Percentiles rank a stretch among this genome's conserved stretches.
Conservation (phyloP, 2,329 filamentous ascomycete genomes). For the Fusarium buharicum region DNA sequence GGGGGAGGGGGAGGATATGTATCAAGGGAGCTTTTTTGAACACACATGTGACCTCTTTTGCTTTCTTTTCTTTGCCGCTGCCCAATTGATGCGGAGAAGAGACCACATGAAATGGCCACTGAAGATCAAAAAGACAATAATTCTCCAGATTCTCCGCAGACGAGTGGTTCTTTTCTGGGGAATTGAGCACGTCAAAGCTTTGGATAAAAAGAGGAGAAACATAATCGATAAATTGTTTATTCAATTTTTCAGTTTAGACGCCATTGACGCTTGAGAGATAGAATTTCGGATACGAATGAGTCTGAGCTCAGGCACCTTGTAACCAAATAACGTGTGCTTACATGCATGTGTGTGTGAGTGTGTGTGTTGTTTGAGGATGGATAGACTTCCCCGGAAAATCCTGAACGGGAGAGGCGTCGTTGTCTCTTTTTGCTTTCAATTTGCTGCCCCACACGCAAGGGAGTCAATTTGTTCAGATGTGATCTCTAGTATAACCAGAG, state of each 20-base stretch:
- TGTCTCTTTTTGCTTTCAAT: slow-evolving; percentile 34
- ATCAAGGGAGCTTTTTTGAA: neutral
- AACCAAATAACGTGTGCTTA: slow-evolving; percentile 4
- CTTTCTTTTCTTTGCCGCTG: slow-evolving; percentile 4
- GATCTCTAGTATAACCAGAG: slow-evolving; percentile 1
- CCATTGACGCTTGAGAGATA: slow-evolving; percentile 37
- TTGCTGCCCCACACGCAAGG: slow-evolving; percentile 11
- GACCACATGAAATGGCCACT: slow-evolving; percentile 11
- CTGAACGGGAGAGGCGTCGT: slow-evolving; percentile 42
- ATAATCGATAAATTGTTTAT: neutral
- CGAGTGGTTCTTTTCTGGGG: slow-evolving; percentile 22
- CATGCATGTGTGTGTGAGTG: neutral
- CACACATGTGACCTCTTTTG: slow-evolving; percentile 27
- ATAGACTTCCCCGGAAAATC: slow-evolving; percentile 37
- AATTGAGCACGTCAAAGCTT: slow-evolving; percentile 21
- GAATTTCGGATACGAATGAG: slow-evolving; percentile 8
- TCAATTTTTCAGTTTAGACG: slow-evolving; percentile 23
- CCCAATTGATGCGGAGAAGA: neutral
- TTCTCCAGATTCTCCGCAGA: slow-evolving; percentile 30
- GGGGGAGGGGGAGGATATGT: slow-evolving; percentile 3
- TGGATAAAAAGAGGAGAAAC: neutral
- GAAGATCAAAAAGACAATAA: slow-evolving; percentile 7
- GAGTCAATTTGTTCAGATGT: slow-evolving; percentile 4
- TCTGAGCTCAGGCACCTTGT: slow-evolving; percentile 23
- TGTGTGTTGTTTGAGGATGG: slow-evolving; percentile 1